Conservation (phyloP, 192 early-diverging fungal species). For the Mortierella antarctica region DNA sequence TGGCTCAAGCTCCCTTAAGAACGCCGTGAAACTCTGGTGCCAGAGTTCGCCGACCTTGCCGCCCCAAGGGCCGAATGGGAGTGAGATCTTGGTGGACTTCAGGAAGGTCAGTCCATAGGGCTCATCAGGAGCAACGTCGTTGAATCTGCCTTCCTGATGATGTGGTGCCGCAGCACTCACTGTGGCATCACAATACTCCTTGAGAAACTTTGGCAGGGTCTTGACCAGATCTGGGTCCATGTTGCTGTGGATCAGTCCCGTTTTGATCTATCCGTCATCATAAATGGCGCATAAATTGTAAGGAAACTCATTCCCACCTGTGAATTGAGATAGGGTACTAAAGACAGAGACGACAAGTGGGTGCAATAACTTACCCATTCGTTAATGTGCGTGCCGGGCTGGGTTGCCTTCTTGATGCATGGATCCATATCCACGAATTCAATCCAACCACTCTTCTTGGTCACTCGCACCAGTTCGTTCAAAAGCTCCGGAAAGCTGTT, state of each 20-base stretch:
- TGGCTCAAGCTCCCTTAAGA: conserved; percentile 39
- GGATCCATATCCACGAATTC: conserved; percentile 54
- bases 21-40: conserved; percentile 30
- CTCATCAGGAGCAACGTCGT: conserved; percentile 1
- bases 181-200: conserved; percentile 38
- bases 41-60: conserved; percentile 45
- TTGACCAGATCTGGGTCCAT: conserved; percentile 48
- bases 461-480: conserved; percentile 48
- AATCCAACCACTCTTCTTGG: conserved; percentile 49
- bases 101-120: conserved; percentile 30
- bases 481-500: conserved; percentile 42
- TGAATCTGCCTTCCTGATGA: background rate
- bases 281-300: background rate
- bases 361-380: conserved; percentile 41
- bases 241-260: conserved; percentile 49
- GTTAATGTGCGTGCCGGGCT: conserved; percentile 35
- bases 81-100: conserved; percentile 27
- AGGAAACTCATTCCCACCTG: too few relatives aligned
- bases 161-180: background rate
- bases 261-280: conserved; percentile 24
- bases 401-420: conserved; percentile 36
- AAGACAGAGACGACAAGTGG: background rate
- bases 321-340: background rate
- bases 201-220: conserved; percentile 32
- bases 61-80: conserved; percentile 50